Percentiles rank a stretch among this genome's conserved stretches.
phyloP scores from a whole-genome alignment of 345 rosid species.

The Arabidopsis arenosa region DNA sequence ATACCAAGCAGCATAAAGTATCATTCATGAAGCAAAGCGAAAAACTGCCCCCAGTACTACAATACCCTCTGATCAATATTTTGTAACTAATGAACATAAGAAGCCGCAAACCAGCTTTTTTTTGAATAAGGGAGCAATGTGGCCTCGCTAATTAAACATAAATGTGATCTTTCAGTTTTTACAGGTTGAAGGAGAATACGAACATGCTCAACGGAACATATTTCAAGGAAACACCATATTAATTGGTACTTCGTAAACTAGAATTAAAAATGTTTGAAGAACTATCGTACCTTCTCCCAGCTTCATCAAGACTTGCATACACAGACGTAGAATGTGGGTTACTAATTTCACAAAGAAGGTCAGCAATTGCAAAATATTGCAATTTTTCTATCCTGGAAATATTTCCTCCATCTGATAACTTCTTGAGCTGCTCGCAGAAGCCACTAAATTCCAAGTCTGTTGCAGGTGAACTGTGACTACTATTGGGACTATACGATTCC shows the following conservation, averaged over 20 bases:
- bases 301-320: slow-evolving; percentile 83
- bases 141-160: neutral
- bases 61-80: slow-evolving; percentile 26
- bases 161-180: slow-evolving; percentile 7
- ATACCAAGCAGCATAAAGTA: slow-evolving; percentile 33
- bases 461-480: slow-evolving; percentile 50
- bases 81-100: slow-evolving; percentile 28
- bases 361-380: slow-evolving; percentile 72
- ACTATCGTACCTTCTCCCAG: slow-evolving; percentile 73
- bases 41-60: slow-evolving; percentile 10
- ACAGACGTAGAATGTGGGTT: slow-evolving; percentile 66
- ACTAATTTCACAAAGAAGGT: slow-evolving; percentile 75
- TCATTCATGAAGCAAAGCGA: slow-evolving; percentile 16
- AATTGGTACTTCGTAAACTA: neutral
- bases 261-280: slow-evolving; percentile 9
- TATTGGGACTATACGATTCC: slow-evolving; percentile 47
- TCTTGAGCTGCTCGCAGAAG: slow-evolving; percentile 64
- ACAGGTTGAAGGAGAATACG: slow-evolving; percentile 21
- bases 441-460: slow-evolving; percentile 56
- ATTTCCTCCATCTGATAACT: slow-evolving; percentile 51
- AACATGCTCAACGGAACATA: slow-evolving; percentile 16
- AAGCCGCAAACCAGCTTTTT: slow-evolving; percentile 7
- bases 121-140: slow-evolving; percentile 5
- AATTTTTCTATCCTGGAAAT: slow-evolving; percentile 57
- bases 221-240: slow-evolving; percentile 10